phyloP scores from a whole-genome alignment of 192 early-diverging fungal species.

The Allomyces macrogynus region DNA sequence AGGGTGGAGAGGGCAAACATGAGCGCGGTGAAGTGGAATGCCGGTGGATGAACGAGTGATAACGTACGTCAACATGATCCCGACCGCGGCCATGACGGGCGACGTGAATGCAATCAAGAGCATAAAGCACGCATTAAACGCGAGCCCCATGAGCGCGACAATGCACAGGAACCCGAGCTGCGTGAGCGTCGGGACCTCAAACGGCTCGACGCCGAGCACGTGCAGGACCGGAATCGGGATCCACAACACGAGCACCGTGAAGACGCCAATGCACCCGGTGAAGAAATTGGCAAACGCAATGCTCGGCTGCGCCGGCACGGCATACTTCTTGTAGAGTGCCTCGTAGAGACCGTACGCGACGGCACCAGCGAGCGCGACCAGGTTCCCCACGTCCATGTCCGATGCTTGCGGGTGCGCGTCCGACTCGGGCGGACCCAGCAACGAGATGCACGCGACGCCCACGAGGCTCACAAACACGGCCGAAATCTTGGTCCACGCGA shows the following conservation, averaged over 20 bases:
- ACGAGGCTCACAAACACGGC: slow-evolving; percentile 43
- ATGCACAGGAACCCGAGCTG: slow-evolving; percentile 32
- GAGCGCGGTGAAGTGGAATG: not conserved
- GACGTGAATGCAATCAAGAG: slow-evolving; percentile 48
- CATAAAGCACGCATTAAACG: slow-evolving; percentile 62
- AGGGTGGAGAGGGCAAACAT: not conserved
- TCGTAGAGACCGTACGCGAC: slow-evolving; percentile 55
- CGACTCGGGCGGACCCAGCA: slow-evolving; percentile 8
- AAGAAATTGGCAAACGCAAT: slow-evolving; percentile 55
- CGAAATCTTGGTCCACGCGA: slow-evolving; percentile 32
- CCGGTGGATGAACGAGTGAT: not conserved
- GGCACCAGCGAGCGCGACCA: slow-evolving; percentile 40
- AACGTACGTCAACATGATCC: slow-evolving; percentile 46
- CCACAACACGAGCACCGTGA: slow-evolving; percentile 45
- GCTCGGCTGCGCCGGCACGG: slow-evolving; percentile 31
- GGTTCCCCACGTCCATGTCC: slow-evolving; percentile 26
- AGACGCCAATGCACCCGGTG: slow-evolving; percentile 45
- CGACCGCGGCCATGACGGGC: slow-evolving; percentile 52
- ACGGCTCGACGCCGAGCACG: slow-evolving; percentile 33
- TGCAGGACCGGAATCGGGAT: slow-evolving; percentile 51
- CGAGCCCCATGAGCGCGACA: slow-evolving; percentile 46
- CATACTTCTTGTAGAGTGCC: slow-evolving; percentile 62
- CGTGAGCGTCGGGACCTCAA: slow-evolving; percentile 34
- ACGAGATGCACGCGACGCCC: slow-evolving; percentile 47
- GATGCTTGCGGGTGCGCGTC: not conserved